Conservation (phyloP, 495 filamentous ascomycete genomes). For the Neurospora africana region DNA sequence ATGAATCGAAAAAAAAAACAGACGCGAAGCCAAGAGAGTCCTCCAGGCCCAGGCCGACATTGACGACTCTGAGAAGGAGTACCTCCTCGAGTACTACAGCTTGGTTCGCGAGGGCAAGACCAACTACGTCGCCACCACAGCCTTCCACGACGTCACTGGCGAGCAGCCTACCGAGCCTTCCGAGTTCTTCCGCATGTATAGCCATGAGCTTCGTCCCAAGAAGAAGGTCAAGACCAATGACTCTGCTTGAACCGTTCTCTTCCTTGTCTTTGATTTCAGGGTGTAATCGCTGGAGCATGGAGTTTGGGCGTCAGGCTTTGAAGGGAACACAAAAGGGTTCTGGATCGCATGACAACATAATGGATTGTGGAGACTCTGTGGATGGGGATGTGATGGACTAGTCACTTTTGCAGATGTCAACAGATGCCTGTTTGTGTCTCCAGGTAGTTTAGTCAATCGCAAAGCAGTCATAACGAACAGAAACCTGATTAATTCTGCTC, state of each 20-base stretch:
- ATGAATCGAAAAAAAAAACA: constrained; percentile 14
- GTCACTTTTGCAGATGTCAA: neutral
- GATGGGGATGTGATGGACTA: neutral
- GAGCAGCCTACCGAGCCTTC: constrained; percentile 35
- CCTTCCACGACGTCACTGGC: constrained; percentile 46
- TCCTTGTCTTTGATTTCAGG: neutral
- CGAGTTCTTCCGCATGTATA: constrained; percentile 45
- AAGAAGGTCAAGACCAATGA: constrained; percentile 23
- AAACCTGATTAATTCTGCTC: neutral
- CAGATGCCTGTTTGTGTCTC: neutral
- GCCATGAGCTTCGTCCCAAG: constrained; percentile 35
- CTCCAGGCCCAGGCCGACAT: constrained; percentile 31
- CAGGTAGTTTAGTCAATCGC: neutral
- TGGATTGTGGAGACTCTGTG: neutral
- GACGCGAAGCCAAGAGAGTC: constrained; percentile 36
- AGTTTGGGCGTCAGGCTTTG: neutral
- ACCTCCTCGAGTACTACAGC: constrained; percentile 48
- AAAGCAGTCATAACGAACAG: neutral
- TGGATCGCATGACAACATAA: neutral
- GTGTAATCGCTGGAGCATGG: neutral
- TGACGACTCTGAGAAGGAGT: constrained; percentile 41
- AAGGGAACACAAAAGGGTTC: neutral
- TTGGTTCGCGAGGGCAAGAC: constrained; percentile 50
- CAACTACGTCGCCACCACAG: constrained; percentile 47
- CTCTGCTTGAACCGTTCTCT: neutral